A percentile compares a stretch with the other conserved stretches of the same genome.
Conservation (phyloP, 2,329 filamentous ascomycete species). For the Dactylella cylindrospora region DNA sequence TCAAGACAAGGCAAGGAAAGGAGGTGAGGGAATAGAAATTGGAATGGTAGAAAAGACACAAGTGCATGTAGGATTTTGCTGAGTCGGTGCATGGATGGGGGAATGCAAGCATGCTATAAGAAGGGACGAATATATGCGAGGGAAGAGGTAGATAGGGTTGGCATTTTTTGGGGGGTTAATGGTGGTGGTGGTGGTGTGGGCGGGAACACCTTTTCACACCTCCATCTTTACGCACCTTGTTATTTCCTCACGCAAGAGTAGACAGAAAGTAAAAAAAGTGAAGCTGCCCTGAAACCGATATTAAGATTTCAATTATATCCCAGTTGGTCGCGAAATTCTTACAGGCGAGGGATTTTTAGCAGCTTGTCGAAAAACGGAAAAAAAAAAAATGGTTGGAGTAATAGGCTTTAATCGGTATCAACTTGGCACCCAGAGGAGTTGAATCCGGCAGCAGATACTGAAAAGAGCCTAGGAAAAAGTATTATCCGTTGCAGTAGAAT, state of each 20-base stretch:
- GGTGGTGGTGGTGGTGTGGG: slow-evolving; percentile 31
- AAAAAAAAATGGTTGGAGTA: not conserved
- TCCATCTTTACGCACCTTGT: slow-evolving; percentile 2
- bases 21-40: not conserved
- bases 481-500: slow-evolving; percentile 11
- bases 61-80: slow-evolving; percentile 31
- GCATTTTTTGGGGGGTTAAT: too few species aligned
- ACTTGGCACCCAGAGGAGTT: slow-evolving; percentile 19
- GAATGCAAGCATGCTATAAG: slow-evolving; percentile 23
- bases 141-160: slow-evolving; percentile 10
- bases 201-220: not conserved
- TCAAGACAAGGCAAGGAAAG: slow-evolving; percentile 5
- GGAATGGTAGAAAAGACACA: too few species aligned
- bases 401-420: slow-evolving; percentile 8
- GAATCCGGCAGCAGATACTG: slow-evolving; percentile 8
- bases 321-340: slow-evolving; percentile 28
- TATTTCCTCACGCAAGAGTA: slow-evolving; percentile 15
- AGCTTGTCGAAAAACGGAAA: slow-evolving; percentile 3
- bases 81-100: too few species aligned
- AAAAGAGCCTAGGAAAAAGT: slow-evolving; percentile 16
- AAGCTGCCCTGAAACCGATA: slow-evolving; percentile 34
- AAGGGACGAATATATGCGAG: slow-evolving; percentile 13
- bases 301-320: slow-evolving; percentile 23
- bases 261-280: too few species aligned
- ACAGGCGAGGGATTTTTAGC: slow-evolving; percentile 44